phyloP scores from a whole-genome alignment of 2,329 filamentous ascomycete genomes.

The Aureobasidium lini region DNA sequence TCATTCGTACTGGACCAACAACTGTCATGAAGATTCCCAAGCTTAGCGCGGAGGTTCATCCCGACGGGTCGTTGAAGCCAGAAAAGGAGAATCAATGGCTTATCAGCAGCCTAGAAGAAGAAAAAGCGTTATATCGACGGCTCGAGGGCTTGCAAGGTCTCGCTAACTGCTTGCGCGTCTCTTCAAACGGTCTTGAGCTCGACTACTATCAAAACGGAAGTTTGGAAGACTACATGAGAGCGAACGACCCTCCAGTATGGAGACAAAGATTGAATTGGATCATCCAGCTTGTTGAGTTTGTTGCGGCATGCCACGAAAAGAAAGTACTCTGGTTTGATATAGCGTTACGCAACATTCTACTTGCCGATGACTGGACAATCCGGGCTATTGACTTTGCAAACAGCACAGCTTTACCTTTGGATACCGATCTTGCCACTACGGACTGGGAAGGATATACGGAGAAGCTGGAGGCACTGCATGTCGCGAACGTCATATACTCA shows the following conservation, averaged over 20 bases:
- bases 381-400: background rate
- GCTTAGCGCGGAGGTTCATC: background rate
- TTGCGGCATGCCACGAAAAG: background rate
- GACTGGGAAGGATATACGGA: background rate
- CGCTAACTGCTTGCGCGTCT: background rate
- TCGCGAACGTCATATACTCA: background rate
- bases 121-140: background rate
- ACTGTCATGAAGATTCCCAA: background rate
- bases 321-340: background rate
- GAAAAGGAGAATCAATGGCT: background rate
- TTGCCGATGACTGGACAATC: background rate
- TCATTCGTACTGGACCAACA: background rate
- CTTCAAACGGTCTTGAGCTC: background rate
- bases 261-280: background rate
- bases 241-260: background rate
- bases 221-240: background rate
- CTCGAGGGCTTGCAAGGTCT: background rate
- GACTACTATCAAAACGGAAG: background rate
- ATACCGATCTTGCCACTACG: background rate
- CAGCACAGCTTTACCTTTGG: background rate
- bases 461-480: background rate
- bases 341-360: background rate
- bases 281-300: background rate
- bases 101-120: background rate
- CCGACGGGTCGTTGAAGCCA: background rate